Base-by-base conservation (phyloP, 2,329 filamentous ascomycete genomes). In the Ophiostoma sp. region DNA sequence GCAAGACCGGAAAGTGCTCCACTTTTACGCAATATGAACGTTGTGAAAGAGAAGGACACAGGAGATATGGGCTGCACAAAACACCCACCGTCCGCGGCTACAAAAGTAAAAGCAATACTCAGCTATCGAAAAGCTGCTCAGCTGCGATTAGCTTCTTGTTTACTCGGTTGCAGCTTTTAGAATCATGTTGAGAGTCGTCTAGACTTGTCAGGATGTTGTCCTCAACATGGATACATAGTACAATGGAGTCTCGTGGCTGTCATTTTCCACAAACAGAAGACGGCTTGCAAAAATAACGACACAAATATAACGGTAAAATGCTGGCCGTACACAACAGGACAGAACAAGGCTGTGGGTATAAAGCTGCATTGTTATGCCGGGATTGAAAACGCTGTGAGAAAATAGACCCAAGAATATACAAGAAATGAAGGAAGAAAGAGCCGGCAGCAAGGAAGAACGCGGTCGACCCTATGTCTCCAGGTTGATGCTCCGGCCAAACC, bases 401-500 rank as follows among this genome's bases (percentile, higher is more conserved):
- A 8, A 69, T 33, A 22, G 36, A 12, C 48, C 11, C 50, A 28
- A 50, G 22, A 70, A 28, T 17, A 50, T 52, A 42, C 28, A 55
- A 57, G 52, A 42, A n/a, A 11, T 48, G 19, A 25, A 45, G 11
- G 33, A 39, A 45, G 6, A 48, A 9, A 31, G 6, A 31, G n/a
- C 4, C 33, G n/a, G 45, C 6, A 36, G 28, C 3, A 25, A 12
- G 17, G 12, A 33, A 3, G 2, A 3, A 1, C 28, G 25, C 22
- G 6, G 3, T 1, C 55, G 15, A 7, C 8, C 42, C 88, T 86
- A 96, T 78, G 92, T 93, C 83, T 99, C 96, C 77, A 98, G 87
- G 83, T 99, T 99, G 86, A 99, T 99, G 82, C 95, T 97, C 82
- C 93, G 90, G 72, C 96, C 96, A 83, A 99, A 99, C 75, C 97